Percentiles rank a stretch among this genome's conserved stretches.
Evolutionary conservation across 75 land plant species (phyloP).

Genomic region (Pinus tabuliformis): DNA sequence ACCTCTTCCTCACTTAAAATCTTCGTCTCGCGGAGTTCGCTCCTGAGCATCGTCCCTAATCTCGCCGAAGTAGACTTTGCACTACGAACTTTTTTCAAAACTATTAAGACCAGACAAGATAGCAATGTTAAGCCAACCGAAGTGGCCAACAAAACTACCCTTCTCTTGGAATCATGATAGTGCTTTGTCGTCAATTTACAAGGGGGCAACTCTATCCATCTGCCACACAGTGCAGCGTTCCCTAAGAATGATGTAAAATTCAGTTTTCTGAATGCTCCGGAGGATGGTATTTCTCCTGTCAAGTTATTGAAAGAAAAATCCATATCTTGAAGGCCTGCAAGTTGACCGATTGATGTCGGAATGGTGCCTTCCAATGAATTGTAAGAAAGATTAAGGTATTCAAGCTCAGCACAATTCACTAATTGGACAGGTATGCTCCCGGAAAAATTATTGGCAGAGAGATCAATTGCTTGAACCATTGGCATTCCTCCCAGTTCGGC

Average conservation of each 20-base stretch:
- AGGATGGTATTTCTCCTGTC: conserved; percentile 20
- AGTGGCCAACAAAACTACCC: not conserved
- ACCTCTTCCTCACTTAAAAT: not conserved
- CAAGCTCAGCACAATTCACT: conserved; percentile 10
- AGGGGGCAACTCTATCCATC: not conserved
- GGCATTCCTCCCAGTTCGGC: not conserved
- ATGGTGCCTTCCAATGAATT: conserved; percentile 2
- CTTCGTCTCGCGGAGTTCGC: not conserved
- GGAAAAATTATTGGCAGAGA: conserved; percentile 25
- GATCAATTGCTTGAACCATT: conserved; percentile 11
- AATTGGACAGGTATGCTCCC: conserved; percentile 23
- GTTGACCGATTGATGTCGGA: not conserved
- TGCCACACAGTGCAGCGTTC: conserved; percentile 23
- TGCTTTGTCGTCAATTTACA: not conserved
- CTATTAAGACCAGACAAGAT: not conserved
- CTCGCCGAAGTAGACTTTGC: not conserved
- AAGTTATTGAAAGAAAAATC: conserved; percentile 30
- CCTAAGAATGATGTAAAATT: conserved; percentile 14
- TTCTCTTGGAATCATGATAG: not conserved
- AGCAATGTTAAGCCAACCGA: not conserved
- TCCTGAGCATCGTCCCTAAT: not conserved
- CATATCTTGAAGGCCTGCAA: conserved; percentile 3
- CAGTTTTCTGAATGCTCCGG: conserved; percentile 19
- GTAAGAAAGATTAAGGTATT: conserved; percentile 8
- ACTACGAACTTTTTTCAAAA: not conserved